A percentile compares a stretch with the other conserved stretches of the same genome.
Conservation (phyloP, 2,329 filamentous ascomycete genomes). For the Colletotrichum chlorophyti region DNA sequence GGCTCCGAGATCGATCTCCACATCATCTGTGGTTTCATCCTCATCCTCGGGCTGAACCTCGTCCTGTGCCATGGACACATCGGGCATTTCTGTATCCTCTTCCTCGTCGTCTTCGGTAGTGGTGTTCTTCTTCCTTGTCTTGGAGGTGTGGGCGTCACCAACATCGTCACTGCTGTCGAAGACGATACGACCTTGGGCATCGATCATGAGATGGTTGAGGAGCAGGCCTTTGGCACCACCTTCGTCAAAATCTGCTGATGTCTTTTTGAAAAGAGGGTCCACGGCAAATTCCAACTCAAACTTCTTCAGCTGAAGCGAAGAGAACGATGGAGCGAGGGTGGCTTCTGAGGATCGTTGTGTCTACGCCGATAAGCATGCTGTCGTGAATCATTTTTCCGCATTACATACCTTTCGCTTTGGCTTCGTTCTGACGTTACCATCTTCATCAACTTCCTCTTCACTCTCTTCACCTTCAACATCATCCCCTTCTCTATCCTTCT, state of each 20-base stretch:
- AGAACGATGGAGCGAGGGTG: slow-evolving; percentile 90
- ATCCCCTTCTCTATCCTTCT: slow-evolving; percentile 69
- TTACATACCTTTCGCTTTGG: slow-evolving; percentile 74
- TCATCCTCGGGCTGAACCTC: slow-evolving; percentile 40
- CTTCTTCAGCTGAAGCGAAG: slow-evolving; percentile 91
- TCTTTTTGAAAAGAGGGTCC: slow-evolving; percentile 98
- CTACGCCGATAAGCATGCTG: slow-evolving; percentile 40
- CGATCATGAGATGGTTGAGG: slow-evolving; percentile 96
- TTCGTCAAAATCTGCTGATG: slow-evolving; percentile 97
- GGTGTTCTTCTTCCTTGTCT: slow-evolving; percentile 44
- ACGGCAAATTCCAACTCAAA: slow-evolving; percentile 97
- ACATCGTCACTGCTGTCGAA: slow-evolving; percentile 97
- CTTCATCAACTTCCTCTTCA: slow-evolving; percentile 67
- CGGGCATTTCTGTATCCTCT: slow-evolving; percentile 46
- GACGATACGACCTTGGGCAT: slow-evolving; percentile 88
- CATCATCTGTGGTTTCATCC: slow-evolving; percentile 52
- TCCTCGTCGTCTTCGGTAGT: slow-evolving; percentile 46
- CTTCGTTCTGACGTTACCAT: slow-evolving; percentile 67
- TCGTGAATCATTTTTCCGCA: not conserved
- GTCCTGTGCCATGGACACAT: slow-evolving; percentile 29
- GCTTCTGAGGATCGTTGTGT: slow-evolving; percentile 84
- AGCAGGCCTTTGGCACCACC: slow-evolving; percentile 94
- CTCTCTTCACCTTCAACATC: slow-evolving; percentile 74
- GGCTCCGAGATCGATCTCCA: slow-evolving; percentile 79
- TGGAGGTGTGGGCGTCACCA: slow-evolving; percentile 56